Conservation (phyloP, 2,329 filamentous ascomycete genomes). For the Trichophyton mentagrophytes region DNA sequence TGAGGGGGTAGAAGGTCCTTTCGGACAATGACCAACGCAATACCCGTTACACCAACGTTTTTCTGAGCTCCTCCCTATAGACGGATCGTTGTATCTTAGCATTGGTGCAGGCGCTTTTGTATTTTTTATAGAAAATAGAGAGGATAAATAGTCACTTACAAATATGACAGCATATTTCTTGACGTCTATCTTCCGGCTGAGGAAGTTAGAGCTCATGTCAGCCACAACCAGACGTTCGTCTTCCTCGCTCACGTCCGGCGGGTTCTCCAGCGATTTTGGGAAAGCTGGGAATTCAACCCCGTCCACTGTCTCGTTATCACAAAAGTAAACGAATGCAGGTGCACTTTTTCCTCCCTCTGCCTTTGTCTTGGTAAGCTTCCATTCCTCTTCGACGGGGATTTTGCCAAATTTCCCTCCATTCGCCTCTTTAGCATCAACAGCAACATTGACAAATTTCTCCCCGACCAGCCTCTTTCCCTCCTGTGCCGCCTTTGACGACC, state of each 20-base stretch:
- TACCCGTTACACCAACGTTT: slow-evolving; percentile 75
- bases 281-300: slow-evolving; percentile 76
- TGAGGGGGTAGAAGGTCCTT: slow-evolving; percentile 64
- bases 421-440: slow-evolving; percentile 47
- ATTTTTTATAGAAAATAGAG: not conserved
- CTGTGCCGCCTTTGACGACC: slow-evolving; percentile 78
- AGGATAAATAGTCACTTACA: slow-evolving; percentile 36
- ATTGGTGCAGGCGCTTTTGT: not conserved
- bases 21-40: slow-evolving; percentile 75
- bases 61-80: slow-evolving; percentile 65
- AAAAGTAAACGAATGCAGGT: slow-evolving; percentile 67
- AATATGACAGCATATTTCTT: slow-evolving; percentile 74
- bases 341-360: slow-evolving; percentile 39
- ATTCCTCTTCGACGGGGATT: slow-evolving; percentile 65
- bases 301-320: slow-evolving; percentile 80
- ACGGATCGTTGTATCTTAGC: slow-evolving; percentile 11
- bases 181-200: slow-evolving; percentile 65
- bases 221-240: slow-evolving; percentile 67
- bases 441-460: slow-evolving; percentile 63
- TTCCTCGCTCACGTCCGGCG: slow-evolving; percentile 43
- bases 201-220: slow-evolving; percentile 91
- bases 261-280: slow-evolving; percentile 48
- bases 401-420: slow-evolving; percentile 74
- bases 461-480: slow-evolving; percentile 71
- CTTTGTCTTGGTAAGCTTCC: slow-evolving; percentile 55